Conservation (phyloP, 805 yeast species). For the Spathaspora hagerdaliae region DNA sequence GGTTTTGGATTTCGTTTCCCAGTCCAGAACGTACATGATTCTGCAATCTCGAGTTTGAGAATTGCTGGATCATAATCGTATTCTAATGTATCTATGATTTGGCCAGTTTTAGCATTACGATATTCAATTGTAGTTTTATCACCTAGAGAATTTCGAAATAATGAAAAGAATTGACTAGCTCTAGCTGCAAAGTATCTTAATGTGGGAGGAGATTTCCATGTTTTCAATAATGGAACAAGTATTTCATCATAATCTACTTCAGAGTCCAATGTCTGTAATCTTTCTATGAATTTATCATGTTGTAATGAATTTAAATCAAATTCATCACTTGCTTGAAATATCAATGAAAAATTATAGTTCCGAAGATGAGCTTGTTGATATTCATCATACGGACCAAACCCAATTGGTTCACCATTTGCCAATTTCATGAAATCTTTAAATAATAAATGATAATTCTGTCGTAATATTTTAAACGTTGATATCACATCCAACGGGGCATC, state of each 20-base stretch:
- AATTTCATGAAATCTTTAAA: slow-evolving; percentile 41
- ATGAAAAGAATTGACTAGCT: slow-evolving; percentile 41
- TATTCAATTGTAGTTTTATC: slow-evolving; percentile 50
- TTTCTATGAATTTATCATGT: slow-evolving; percentile 4
- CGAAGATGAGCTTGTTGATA: not conserved
- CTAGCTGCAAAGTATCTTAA: slow-evolving; percentile 54
- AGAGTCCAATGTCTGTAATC: slow-evolving; percentile 13
- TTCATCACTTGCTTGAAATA: slow-evolving; percentile 3
- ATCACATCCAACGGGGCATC: slow-evolving; percentile 46
- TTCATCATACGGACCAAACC: slow-evolving; percentile 38
- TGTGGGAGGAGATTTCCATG: slow-evolving; percentile 57
- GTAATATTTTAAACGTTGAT: slow-evolving; percentile 33
- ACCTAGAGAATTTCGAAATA: slow-evolving; percentile 33
- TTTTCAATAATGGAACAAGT: slow-evolving; percentile 21
- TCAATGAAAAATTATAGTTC: slow-evolving; percentile 4
- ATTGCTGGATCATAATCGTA: slow-evolving; percentile 33
- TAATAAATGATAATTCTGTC: slow-evolving; percentile 31
- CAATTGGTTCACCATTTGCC: slow-evolving; percentile 43
- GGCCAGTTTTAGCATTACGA: slow-evolving; percentile 31
- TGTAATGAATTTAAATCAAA: not conserved
- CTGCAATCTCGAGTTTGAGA: slow-evolving; percentile 23
- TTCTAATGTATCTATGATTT: slow-evolving; percentile 33
- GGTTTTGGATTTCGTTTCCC: slow-evolving; percentile 51
- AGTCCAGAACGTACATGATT: slow-evolving; percentile 51
- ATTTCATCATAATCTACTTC: slow-evolving; percentile 4